A percentile compares a stretch with the other conserved stretches of the same genome.
Conservation (phyloP, 2,329 filamentous ascomycete genomes). For the Catunica adiposa region DNA sequence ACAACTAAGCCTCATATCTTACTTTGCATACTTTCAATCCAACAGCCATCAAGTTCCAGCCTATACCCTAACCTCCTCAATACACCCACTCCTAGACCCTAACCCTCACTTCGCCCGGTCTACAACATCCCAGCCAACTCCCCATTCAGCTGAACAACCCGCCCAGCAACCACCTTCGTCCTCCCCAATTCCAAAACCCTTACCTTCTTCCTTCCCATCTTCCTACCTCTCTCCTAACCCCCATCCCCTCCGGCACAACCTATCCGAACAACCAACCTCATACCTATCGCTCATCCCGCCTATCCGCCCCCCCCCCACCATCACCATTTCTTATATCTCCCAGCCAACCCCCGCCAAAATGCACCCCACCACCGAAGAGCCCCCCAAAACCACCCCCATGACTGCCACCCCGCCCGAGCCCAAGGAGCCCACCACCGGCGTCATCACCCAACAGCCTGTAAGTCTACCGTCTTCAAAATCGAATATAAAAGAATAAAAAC, state of each 20-base stretch:
- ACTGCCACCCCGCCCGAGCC: background rate
- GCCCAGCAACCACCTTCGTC: background rate
- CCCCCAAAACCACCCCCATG: conserved; percentile 3
- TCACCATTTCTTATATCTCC: too few species aligned
- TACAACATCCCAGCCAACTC: background rate
- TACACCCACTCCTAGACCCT: background rate
- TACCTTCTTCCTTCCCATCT: background rate
- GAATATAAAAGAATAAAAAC: too few species aligned
- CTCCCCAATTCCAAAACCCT: background rate
- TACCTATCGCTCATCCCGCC: too few species aligned
- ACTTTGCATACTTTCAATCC: too few species aligned
- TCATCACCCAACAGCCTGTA: conserved; percentile 16
- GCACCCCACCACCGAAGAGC: conserved; percentile 1
- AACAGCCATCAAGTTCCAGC: too few species aligned
- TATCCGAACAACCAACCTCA: too few species aligned
- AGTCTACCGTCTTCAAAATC: background rate
- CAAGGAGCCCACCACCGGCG: background rate
- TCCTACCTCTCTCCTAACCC: background rate
- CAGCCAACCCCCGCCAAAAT: too few species aligned
- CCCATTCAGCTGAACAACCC: background rate
- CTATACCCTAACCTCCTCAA: too few species aligned
- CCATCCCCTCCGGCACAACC: too few species aligned
- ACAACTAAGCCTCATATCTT: too few species aligned
- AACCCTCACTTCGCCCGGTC: background rate
- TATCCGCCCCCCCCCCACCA: too few species aligned